Conservation (phyloP, 2,329 filamentous ascomycete genomes). For the Chrysoporthe deuterocubensis region DNA sequence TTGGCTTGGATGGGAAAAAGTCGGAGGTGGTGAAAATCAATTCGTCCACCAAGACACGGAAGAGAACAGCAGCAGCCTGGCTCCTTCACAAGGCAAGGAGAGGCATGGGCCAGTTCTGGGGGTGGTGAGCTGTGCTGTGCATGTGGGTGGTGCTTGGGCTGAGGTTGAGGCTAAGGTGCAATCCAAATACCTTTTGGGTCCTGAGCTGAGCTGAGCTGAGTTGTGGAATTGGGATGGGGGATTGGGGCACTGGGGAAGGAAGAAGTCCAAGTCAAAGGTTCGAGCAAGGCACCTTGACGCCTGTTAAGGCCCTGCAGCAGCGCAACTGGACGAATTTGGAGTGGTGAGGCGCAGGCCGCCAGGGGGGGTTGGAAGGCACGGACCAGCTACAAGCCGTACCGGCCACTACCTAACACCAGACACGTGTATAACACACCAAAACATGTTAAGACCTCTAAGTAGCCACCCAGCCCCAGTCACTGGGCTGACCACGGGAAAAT, state of each 20-base stretch:
- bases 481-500: constrained; percentile 9
- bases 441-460: not conserved
- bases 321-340: constrained; percentile 23
- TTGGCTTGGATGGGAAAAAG: not conserved
- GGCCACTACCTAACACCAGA: not conserved
- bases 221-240: constrained; percentile 10
- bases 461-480: constrained; percentile 5
- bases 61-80: constrained; percentile 11
- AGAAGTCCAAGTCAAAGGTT: constrained; percentile 6
- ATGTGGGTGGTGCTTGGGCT: constrained; percentile 16
- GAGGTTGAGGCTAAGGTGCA: constrained; percentile 14
- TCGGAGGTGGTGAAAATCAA: constrained; percentile 7
- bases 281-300: constrained; percentile 11
- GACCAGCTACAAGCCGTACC: constrained; percentile 4
- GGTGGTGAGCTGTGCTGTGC: constrained; percentile 3
- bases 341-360: constrained; percentile 16
- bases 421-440: not conserved
- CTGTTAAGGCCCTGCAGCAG: constrained; percentile 10
- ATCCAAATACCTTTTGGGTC: constrained; percentile 14
- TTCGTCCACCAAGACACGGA: constrained; percentile 5
- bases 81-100: constrained; percentile 13
- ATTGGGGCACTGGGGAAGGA: constrained; percentile 3
- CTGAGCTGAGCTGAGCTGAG: constrained; percentile 14
- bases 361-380: constrained; percentile 5
- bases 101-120: constrained; percentile 13